A percentile compares a stretch with the other conserved stretches of the same genome.
Conservation (phyloP, 768 basidiomycete species). For the Lentinula boryana region DNA sequence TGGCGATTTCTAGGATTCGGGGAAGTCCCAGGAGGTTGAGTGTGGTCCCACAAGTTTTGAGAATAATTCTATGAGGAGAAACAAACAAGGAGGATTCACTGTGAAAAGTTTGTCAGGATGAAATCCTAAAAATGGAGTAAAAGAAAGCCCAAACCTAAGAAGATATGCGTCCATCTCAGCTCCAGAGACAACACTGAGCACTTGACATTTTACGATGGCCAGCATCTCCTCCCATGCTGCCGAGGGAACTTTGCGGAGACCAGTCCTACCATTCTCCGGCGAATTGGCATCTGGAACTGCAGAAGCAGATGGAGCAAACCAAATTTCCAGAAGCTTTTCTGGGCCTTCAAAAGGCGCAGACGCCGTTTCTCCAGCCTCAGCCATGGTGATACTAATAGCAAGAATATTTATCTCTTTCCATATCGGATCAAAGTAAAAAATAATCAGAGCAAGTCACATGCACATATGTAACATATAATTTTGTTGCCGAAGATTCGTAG, state of each 20-base stretch:
- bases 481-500: background rate
- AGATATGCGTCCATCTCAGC: conserved; percentile 93
- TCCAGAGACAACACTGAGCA: conserved; percentile 85
- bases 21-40: conserved; percentile 94
- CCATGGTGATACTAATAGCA: background rate
- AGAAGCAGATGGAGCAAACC: conserved; percentile 83
- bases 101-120: conserved; percentile 11
- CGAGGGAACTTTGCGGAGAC: conserved; percentile 72
- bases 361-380: conserved; percentile 5
- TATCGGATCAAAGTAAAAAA: conserved; percentile 34
- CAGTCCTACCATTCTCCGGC: conserved; percentile 41
- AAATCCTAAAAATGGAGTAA: conserved; percentile 6
- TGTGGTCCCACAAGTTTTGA: conserved; percentile 99
- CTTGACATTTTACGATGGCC: conserved; percentile 93
- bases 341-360: conserved; percentile 82
- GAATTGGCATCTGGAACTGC: conserved; percentile 42
- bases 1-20: conserved; percentile 90
- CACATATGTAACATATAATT: background rate
- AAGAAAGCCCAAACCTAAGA: conserved; percentile 82
- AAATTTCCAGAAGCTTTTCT: conserved; percentile 94
- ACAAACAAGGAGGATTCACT: conserved; percentile 98
- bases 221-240: conserved; percentile 95
- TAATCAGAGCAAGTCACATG: conserved; percentile 19
- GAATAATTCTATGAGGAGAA: conserved; percentile 89
- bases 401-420: background rate